These are phyloP conservation scores for Thalia dealbata DNA, from an alignment of 176 grass and related monocot genomes.

Conservation along the genomic window DNA sequence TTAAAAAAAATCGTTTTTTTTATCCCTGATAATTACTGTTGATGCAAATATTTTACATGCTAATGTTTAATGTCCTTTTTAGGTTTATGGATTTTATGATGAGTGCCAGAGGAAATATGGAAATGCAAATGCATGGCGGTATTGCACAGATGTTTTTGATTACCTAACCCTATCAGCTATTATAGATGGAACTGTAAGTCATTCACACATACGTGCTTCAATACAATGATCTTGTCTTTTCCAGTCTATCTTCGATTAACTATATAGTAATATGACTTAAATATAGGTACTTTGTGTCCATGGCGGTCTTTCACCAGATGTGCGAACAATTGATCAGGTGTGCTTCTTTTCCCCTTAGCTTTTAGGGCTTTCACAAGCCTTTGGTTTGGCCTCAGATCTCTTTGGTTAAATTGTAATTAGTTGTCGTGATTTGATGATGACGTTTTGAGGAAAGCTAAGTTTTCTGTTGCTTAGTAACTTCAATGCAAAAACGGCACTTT, in stretches of 20 bases:
- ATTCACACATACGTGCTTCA: background rate
- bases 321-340: slow-evolving; percentile 94
- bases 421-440: background rate
- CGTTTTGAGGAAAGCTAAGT: background rate
- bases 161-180: slow-evolving; percentile 97
- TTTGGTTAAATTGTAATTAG: background rate
- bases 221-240: background rate
- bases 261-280: slow-evolving; percentile 26
- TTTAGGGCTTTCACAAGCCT: background rate
- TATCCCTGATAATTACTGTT: background rate
- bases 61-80: slow-evolving; percentile 15
- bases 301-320: slow-evolving; percentile 90
- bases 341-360: background rate
- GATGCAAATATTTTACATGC: background rate
- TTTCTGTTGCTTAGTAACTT: background rate
- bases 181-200: slow-evolving; percentile 89
- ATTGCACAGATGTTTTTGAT: slow-evolving; percentile 99
- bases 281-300: slow-evolving; percentile 94
- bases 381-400: background rate
- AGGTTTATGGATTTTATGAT: slow-evolving; percentile 99
- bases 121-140: slow-evolving; percentile 99
- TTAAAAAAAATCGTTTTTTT: too few relatives aligned
- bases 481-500: background rate
- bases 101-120: slow-evolving; percentile 99
- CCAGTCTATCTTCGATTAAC: background rate